A percentile compares a stretch with the other conserved stretches of the same genome.
phyloP scores from a whole-genome alignment of 2,329 filamentous ascomycete genomes.

The Oidium heveae region DNA sequence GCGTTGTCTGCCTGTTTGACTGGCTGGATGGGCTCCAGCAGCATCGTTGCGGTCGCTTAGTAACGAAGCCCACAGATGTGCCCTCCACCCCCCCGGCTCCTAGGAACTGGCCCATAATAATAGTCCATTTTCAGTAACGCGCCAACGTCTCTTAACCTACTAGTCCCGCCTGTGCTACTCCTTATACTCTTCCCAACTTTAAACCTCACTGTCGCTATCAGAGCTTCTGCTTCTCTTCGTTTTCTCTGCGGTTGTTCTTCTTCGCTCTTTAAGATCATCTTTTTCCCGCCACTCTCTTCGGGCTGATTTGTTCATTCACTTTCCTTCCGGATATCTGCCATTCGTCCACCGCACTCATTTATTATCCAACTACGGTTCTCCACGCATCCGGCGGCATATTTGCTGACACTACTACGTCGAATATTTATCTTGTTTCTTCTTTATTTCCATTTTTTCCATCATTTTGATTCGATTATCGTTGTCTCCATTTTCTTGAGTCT shows the following conservation, averaged over 20 bases:
- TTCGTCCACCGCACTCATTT: not conserved
- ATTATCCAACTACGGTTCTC: no score
- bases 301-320: slow-evolving; percentile 12
- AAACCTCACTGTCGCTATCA: slow-evolving; percentile 1
- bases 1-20: no score
- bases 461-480: no score
- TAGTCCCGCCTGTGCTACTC: not conserved
- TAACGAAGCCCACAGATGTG: no score
- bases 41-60: no score
- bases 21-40: no score
- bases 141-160: slow-evolving; percentile 1
- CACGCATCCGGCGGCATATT: no score
- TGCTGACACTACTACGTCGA: no score
- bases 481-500: no score
- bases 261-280: slow-evolving; percentile 14
- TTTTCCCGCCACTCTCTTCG: slow-evolving; percentile 26
- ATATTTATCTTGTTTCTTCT: no score
- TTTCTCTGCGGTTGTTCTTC: slow-evolving; percentile 12
- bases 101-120: not conserved
- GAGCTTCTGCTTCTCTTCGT: slow-evolving; percentile 5
- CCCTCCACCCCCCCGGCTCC: not conserved
- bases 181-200: slow-evolving; percentile 2
- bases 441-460: no score
- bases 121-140: not conserved
- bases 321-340: not conserved